Conservation (phyloP, 2,329 filamentous ascomycete genomes). For the Fusarium haematococcum region DNA sequence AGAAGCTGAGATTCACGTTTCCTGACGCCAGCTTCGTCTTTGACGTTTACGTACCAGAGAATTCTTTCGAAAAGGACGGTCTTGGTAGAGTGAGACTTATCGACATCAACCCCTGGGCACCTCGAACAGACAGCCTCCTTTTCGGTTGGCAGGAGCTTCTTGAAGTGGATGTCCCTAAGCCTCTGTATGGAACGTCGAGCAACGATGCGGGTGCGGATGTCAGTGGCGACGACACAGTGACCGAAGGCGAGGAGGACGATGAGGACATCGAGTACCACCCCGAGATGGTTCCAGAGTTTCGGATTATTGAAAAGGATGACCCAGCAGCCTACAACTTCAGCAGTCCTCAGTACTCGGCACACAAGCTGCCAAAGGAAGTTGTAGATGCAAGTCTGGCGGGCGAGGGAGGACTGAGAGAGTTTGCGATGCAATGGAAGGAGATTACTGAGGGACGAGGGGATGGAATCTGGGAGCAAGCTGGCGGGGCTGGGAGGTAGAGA, state of each 20-base stretch:
- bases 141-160: slow-evolving; percentile 93
- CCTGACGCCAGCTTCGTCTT: slow-evolving; percentile 88
- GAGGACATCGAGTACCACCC: slow-evolving; percentile 62
- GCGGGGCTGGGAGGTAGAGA: slow-evolving; percentile 23
- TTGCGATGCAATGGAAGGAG: slow-evolving; percentile 80
- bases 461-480: slow-evolving; percentile 54
- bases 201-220: slow-evolving; percentile 47
- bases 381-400: slow-evolving; percentile 78
- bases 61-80: slow-evolving; percentile 63
- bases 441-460: slow-evolving; percentile 58
- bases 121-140: slow-evolving; percentile 86
- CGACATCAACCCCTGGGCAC: slow-evolving; percentile 96
- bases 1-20: slow-evolving; percentile 80
- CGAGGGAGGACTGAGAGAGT: slow-evolving; percentile 83
- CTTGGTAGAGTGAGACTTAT: slow-evolving; percentile 85
- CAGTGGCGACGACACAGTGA: slow-evolving; percentile 52
- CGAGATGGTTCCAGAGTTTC: slow-evolving; percentile 79
- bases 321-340: slow-evolving; percentile 89
- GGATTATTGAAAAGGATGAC: slow-evolving; percentile 85
- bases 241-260: slow-evolving; percentile 54
- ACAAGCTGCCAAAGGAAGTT: slow-evolving; percentile 94
- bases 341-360: slow-evolving; percentile 89
- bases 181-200: slow-evolving; percentile 62
- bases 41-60: slow-evolving; percentile 89
- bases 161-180: slow-evolving; percentile 72